Evolutionary conservation across 768 basidiomycete species (phyloP).

Genomic region (Macrocybe gigantea): DNA sequence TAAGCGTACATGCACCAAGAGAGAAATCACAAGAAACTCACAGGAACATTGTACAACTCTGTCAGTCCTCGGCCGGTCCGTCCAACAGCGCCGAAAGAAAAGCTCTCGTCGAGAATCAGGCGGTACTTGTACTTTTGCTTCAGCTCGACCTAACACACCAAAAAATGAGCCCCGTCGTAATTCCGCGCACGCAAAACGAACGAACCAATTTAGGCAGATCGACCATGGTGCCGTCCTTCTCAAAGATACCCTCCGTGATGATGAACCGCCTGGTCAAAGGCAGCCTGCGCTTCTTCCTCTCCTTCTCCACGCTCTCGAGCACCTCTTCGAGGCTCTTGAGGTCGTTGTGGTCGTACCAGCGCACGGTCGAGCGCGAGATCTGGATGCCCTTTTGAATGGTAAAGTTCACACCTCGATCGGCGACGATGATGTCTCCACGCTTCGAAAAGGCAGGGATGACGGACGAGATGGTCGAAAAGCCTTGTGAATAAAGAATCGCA

Average conservation of each 20-base stretch:
- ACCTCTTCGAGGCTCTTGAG: constrained; percentile 87
- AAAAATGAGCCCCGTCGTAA: not conserved
- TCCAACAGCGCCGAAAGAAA: constrained; percentile 92
- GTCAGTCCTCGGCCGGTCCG: constrained; percentile 93
- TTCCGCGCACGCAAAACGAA: constrained; percentile 8
- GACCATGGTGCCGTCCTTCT: constrained; percentile 87
- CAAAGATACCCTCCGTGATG: constrained; percentile 95
- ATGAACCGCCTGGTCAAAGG: constrained; percentile 91
- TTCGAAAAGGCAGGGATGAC: constrained; percentile 98
- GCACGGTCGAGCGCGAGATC: constrained; percentile 84
- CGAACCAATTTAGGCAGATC: constrained; percentile 89
- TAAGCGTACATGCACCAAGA: not conserved
- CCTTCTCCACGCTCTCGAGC: constrained; percentile 78
- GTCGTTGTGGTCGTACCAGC: constrained; percentile 97
- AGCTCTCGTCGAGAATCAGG: constrained; percentile 87
- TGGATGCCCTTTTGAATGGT: constrained; percentile 95
- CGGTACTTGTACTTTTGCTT: constrained; percentile 96
- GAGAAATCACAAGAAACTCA: constrained; percentile 29
- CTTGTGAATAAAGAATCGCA: constrained; percentile 90
- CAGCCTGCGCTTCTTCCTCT: constrained; percentile 74
- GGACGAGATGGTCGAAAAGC: constrained; percentile 85
- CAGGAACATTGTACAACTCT: constrained; percentile 90
- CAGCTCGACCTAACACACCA: constrained; percentile 67
- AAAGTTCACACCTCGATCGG: constrained; percentile 94
- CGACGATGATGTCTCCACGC: constrained; percentile 96